Conservation (phyloP, 1,284 basidiomycete genomes). For the Austroboletus novae-zelandiae region DNA sequence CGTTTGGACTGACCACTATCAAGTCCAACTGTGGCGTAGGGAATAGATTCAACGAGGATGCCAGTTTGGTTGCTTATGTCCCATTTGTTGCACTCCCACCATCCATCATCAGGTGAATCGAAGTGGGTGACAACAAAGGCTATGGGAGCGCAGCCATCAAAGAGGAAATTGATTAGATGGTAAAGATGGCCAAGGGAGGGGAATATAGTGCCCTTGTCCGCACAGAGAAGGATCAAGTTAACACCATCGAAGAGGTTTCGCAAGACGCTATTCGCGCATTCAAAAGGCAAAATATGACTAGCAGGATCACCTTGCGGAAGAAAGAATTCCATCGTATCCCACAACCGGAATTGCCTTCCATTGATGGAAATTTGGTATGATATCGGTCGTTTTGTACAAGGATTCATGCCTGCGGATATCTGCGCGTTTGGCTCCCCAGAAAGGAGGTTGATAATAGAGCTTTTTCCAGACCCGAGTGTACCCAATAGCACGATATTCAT, state of each 20-base stretch:
- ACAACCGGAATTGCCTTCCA: neutral
- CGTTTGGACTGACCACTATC: neutral
- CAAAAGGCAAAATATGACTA: conserved; percentile 1
- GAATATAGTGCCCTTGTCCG: neutral
- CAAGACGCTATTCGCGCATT: conserved; percentile 7
- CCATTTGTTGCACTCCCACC: conserved; percentile 3
- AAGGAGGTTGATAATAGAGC: conserved; percentile 7
- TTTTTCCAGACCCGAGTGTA: neutral
- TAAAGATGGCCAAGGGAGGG: neutral
- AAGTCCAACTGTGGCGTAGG: neutral
- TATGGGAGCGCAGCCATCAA: conserved; percentile 20
- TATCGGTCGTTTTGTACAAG: neutral
- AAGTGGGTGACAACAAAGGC: conserved; percentile 27
- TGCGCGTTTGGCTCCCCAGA: neutral
- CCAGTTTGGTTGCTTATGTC: neutral
- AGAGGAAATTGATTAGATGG: neutral
- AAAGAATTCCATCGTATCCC: neutral
- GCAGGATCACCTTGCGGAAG: neutral
- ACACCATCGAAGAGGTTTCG: conserved; percentile 3
- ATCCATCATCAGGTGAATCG: conserved; percentile 2
- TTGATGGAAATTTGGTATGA: neutral
- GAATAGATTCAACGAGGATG: conserved; percentile 5
- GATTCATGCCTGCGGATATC: neutral
- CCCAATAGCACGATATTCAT: neutral
- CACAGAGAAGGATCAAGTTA: neutral